A percentile compares a stretch with the other conserved stretches of the same genome.
These are phyloP conservation scores for Oryza longistaminata DNA, from an alignment of 176 grass and related monocot genomes.

Conservation along the genomic window DNA sequence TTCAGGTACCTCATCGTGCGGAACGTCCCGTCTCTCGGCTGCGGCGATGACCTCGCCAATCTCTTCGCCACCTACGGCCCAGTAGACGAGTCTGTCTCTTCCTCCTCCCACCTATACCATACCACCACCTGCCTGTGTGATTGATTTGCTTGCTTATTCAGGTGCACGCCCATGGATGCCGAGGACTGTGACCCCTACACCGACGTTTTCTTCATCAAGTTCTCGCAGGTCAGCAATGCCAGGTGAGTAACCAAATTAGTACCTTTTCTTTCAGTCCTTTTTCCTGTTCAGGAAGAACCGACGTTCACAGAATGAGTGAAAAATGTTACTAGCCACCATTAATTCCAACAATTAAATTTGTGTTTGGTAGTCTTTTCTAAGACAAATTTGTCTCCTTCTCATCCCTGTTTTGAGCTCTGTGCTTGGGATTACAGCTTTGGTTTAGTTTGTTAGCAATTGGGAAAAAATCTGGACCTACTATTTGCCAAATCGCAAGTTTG, in stretches of 20 bases:
- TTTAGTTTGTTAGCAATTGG: constrained; percentile 7
- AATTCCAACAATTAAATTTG: background rate
- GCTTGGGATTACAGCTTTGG: too few relatives aligned
- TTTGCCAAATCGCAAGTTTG: background rate
- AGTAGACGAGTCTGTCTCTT: constrained; percentile 69
- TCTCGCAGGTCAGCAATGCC: constrained; percentile 78
- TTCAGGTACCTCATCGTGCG: constrained; percentile 85
- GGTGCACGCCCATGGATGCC: constrained; percentile 96
- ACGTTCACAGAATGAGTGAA: background rate
- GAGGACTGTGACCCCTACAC: constrained; percentile 91
- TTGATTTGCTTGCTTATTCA: constrained; percentile 13
- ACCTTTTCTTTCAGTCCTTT: background rate
- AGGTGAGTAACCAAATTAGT: constrained; percentile 40
- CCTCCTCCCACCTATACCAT: background rate
- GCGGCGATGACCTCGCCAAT: constrained; percentile 64
- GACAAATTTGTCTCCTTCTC: background rate
- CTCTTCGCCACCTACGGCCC: constrained; percentile 73
- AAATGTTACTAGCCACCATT: background rate
- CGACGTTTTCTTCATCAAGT: constrained; percentile 91
- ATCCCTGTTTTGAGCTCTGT: background rate
- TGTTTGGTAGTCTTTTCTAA: background rate
- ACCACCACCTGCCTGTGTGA: background rate
- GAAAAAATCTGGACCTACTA: background rate
- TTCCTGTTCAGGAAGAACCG: background rate
- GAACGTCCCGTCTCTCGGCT: constrained; percentile 90